Base-by-base conservation (phyloP, 1,284 basidiomycete species). In the Stygiomarasmius scandens region DNA sequence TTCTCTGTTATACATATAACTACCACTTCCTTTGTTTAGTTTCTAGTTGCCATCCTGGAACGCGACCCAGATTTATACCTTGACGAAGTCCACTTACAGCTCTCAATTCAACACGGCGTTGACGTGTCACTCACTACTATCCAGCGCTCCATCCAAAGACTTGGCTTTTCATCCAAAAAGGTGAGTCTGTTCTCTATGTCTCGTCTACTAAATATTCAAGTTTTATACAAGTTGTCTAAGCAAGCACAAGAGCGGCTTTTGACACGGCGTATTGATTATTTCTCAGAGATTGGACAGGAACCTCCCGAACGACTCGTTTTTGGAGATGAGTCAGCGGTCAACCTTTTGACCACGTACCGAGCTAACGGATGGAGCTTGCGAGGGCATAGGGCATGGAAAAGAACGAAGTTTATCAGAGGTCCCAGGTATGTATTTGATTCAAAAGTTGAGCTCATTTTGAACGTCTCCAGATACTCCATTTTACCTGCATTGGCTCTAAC, bases 401-500 rank as follows among this genome's bases (percentile, higher is more conserved):
- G 29, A 12, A 32, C 6, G 5, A 32, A 32, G 12, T 32, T 32
- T 32, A 12, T 32, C 12, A 5, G 29, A 12, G 29, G 29, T 12
- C 5, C 29, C 12, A 32, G 29, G 29, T 32, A 12, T 32, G 29
- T 32, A 32, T 32, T 32, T 32, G 29, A 6, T 12, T 32, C 29
- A 12, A 32, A 6, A 6, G 29, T 32, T 32, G 29, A 5, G 12
- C 29, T 32, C 29, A 6, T 6, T 6, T 32, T 6, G 12, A 12
- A 6, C 29, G 12, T 32, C 12, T 32, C 12, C 29, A 32, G 29
- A 32, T 32, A 32, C 12, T 72, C 70, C 2, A 65, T 74, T n/a
- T 61, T 74, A 19, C 71, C 69, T 2, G 69, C 66, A 0, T 58
- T 74, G 19, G 67, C 66, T n/a, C 9, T 45, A 2, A 25, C 44